phyloP scores from a whole-genome alignment of 2,329 filamentous ascomycete genomes.

The Parastagonospora avenae region DNA sequence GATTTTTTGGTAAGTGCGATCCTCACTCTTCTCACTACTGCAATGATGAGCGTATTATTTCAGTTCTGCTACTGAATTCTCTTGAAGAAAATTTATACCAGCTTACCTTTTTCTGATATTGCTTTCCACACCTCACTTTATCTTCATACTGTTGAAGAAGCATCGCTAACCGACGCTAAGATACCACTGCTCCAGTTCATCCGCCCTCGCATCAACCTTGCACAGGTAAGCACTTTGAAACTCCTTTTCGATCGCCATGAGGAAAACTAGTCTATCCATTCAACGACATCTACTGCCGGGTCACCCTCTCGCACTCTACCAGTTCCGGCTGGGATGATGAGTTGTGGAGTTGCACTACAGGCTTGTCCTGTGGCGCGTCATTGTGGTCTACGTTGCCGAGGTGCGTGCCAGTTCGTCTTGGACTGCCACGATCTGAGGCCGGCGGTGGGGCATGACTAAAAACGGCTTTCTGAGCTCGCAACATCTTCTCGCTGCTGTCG shows the following conservation, averaged over 20 bases:
- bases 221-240: slow-evolving; percentile 27
- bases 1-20: slow-evolving; percentile 18
- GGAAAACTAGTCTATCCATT: slow-evolving; percentile 69
- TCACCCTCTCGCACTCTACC: slow-evolving; percentile 75
- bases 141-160: slow-evolving; percentile 2
- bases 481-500: slow-evolving; percentile 5
- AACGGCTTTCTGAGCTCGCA: slow-evolving; percentile 66
- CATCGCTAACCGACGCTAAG: slow-evolving; percentile 24
- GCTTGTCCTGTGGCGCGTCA: slow-evolving; percentile 51
- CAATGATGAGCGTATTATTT: slow-evolving; percentile 52
- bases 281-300: slow-evolving; percentile 68
- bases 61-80: slow-evolving; percentile 68
- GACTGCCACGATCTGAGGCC: slow-evolving; percentile 57
- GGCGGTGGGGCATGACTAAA: slow-evolving; percentile 71
- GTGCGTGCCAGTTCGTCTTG: slow-evolving; percentile 45
- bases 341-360: slow-evolving; percentile 72
- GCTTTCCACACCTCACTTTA: slow-evolving; percentile 4
- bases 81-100: slow-evolving; percentile 63
- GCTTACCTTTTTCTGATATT: slow-evolving; percentile 61
- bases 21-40: slow-evolving; percentile 5
- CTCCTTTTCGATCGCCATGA: slow-evolving; percentile 49
- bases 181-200: neutral
- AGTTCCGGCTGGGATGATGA: slow-evolving; percentile 63
- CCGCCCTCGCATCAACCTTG: neutral
- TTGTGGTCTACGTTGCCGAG: slow-evolving; percentile 62